Base-by-base conservation (phyloP, 305 asterid species). In the Caryopteris hybrid region DNA sequence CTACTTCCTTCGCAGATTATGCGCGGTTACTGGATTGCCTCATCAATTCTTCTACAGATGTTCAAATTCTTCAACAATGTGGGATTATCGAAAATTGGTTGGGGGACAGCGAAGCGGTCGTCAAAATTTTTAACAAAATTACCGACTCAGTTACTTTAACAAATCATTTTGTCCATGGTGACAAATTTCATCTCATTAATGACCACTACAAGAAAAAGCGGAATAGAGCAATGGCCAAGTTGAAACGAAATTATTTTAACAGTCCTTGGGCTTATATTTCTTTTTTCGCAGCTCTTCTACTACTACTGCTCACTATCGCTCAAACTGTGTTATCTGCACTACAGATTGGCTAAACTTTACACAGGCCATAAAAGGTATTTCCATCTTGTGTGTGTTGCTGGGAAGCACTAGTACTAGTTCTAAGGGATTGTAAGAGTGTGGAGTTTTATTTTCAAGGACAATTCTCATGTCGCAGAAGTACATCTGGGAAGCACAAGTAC, bases 231-330 rank as follows among this genome's bases (percentile, higher is more conserved):
- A 11, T 29, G 3, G 45, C 61, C 38, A 10, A 17, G 22, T 16
- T 55, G 13, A 43, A 67, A 38, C 61, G 51, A 3, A 53, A 66
- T 11, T 52, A 66, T 56, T 33, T 53, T 25, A 7, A 66, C 36
- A 76, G 74, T 42, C 76, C 80, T 8, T 76, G 80, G 80, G 67
- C 50, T 12, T 14, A 66, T 38, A 39, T 71, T 34, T 71, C 77
- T 1, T 11, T 71, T 36, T 0, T 61, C 14, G 71, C 12, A 8
- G 77, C 71, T 21, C 9, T 54, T 36, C 3, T 51, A 1, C 12
- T 76, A 16, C 71, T 76, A 34, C 2, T 53, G 8, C 68, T 71
- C 47, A 54, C 71, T 4, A 17, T 54, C 8, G 27, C 58, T 18
- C 76, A 71, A 36, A 71, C 76, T 54, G 51, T 70, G 27, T 31